Conservation (phyloP, 1,139 yeast genomes). For the Citeromyces siamensis region DNA sequence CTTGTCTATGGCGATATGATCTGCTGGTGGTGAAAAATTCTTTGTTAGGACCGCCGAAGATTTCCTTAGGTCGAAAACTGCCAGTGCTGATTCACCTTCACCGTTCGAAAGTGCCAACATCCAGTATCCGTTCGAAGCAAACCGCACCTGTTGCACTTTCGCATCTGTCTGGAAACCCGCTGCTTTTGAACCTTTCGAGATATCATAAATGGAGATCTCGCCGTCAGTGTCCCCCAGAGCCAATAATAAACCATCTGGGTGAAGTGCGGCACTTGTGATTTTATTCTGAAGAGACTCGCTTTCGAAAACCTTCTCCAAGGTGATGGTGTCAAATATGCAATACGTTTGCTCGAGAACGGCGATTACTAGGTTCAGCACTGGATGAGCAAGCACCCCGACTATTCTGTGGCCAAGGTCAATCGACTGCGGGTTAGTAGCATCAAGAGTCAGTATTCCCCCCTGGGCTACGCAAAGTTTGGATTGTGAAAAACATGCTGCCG, state of each 20-base stretch:
- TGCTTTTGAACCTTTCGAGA: constrained; percentile 26
- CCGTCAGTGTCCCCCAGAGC: constrained; percentile 33
- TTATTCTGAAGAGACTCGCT: constrained; percentile 1
- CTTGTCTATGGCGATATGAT: constrained; percentile 28
- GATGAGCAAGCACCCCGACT: constrained; percentile 1
- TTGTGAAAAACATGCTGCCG: background rate
- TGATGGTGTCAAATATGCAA: background rate
- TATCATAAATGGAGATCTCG: constrained; percentile 29
- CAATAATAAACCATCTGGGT: constrained; percentile 54
- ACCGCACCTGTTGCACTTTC: constrained; percentile 26
- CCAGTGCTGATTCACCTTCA: constrained; percentile 8
- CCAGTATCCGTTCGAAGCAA: constrained; percentile 69
- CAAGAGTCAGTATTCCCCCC: background rate
- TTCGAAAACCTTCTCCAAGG: background rate
- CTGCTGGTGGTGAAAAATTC: background rate
- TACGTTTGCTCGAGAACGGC: background rate
- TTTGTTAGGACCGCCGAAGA: constrained; percentile 6
- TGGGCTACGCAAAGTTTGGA: background rate
- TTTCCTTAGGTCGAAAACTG: constrained; percentile 36
- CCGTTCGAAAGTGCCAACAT: constrained; percentile 21
- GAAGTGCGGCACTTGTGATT: constrained; percentile 29
- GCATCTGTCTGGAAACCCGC: constrained; percentile 23
- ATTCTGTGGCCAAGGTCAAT: background rate
- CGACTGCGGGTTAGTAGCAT: background rate
- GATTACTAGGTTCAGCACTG: background rate